Conservation (phyloP, 257 asterid species). For the Jacaranda copaia region DNA sequence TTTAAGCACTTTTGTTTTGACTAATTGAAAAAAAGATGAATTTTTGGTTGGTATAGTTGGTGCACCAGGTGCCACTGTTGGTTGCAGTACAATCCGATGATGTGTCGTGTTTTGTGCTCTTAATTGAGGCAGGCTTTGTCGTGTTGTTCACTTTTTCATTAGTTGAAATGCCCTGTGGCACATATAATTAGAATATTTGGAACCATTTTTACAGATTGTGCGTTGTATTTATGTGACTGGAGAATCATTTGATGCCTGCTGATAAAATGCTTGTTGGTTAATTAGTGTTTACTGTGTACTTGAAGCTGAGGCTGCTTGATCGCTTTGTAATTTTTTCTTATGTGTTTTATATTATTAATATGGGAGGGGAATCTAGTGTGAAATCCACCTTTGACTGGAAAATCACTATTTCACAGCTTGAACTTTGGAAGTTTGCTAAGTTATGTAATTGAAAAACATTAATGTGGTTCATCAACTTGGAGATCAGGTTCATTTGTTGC, state of each 20-base stretch:
- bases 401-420: neutral
- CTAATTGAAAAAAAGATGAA: conserved; percentile 15
- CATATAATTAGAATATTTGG: conserved; percentile 13
- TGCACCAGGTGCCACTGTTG: neutral
- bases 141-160: neutral
- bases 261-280: neutral
- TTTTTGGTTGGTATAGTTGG: conserved; percentile 6
- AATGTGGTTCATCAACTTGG: neutral
- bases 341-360: neutral
- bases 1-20: conserved; percentile 13
- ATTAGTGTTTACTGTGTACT: neutral
- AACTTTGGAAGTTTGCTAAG: neutral
- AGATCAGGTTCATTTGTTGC: neutral
- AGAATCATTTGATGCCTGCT: neutral
- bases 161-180: neutral
- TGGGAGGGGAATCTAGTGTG: neutral
- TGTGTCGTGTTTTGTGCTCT: neutral
- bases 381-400: neutral
- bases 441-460: neutral
- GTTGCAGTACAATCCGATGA: neutral
- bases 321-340: conserved; percentile 2
- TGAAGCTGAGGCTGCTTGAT: neutral
- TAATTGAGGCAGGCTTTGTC: neutral
- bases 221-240: conserved; percentile 9
- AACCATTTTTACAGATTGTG: neutral